phyloP scores from a whole-genome alignment of 169 alveolate species.

The Eimeria praecox region DNA sequence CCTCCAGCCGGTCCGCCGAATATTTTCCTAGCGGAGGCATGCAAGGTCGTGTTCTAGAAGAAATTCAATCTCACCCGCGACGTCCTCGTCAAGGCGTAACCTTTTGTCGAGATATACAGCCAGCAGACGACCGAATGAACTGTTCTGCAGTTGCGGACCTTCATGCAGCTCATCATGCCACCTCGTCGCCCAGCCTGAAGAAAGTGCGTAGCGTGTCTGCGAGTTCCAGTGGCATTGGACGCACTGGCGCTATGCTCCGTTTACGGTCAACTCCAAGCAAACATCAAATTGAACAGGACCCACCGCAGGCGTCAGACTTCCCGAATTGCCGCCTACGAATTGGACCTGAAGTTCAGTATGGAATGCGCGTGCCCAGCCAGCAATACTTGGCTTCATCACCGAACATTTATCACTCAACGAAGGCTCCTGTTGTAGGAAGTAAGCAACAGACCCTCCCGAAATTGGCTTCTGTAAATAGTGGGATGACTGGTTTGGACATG shows the following conservation, averaged over 20 bases:
- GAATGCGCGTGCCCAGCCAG: neutral
- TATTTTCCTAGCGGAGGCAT: neutral
- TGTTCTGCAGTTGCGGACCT: neutral
- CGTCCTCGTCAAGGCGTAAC: slow-evolving; percentile 18
- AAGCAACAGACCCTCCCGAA: neutral
- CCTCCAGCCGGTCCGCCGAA: neutral
- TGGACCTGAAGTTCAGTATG: neutral
- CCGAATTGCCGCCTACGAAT: neutral
- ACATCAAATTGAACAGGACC: neutral
- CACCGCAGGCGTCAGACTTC: neutral
- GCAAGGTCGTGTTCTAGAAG: neutral
- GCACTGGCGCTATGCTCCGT: slow-evolving; percentile 42
- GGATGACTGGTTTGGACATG: neutral
- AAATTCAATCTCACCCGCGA: neutral
- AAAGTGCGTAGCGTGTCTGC: slow-evolving; percentile 71
- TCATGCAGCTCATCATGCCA: neutral
- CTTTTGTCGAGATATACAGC: neutral
- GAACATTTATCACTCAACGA: no score
- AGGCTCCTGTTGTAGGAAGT: neutral
- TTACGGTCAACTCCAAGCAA: neutral
- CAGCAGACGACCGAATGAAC: neutral
- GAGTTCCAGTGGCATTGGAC: neutral
- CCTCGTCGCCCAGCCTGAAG: slow-evolving; percentile 40
- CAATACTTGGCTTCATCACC: neutral
- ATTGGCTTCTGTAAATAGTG: neutral